Evolutionary conservation across 768 basidiomycete genomes (phyloP).

Genomic region (Hericium coralloides): DNA sequence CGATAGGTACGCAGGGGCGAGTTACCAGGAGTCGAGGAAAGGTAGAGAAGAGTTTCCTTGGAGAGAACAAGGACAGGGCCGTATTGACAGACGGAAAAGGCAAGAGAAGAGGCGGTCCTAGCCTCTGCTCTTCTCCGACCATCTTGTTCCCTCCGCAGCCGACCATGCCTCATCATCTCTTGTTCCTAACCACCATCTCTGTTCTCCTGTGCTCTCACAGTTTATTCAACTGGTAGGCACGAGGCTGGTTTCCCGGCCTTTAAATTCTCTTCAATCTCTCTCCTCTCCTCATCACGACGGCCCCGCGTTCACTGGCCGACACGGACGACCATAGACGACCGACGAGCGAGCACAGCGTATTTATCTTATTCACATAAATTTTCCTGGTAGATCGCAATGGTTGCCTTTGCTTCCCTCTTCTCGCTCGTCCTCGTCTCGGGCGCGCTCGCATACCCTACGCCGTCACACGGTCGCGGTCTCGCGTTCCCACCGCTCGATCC

Average conservation of each 20-base stretch:
- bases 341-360: slow-evolving; percentile 1
- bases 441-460: slow-evolving; percentile 24
- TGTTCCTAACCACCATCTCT: neutral
- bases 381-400: slow-evolving; percentile 20
- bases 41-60: neutral
- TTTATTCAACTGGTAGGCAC: neutral
- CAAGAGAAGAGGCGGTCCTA: neutral
- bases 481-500: neutral
- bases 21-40: neutral
- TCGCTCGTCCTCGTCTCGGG: slow-evolving; percentile 23
- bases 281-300: neutral
- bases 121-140: slow-evolving; percentile 19
- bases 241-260: neutral
- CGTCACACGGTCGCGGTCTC: slow-evolving; percentile 2
- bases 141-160: neutral
- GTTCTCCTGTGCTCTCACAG: no score
- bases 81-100: neutral
- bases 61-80: neutral
- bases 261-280: neutral
- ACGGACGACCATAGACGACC: neutral
- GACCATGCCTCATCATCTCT: neutral
- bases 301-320: neutral
- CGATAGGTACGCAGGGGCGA: neutral
- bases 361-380: slow-evolving; percentile 4
- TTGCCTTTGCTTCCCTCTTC: slow-evolving; percentile 25